Conservation (phyloP, 441 rosid species). For the Mallotus japonicus region DNA sequence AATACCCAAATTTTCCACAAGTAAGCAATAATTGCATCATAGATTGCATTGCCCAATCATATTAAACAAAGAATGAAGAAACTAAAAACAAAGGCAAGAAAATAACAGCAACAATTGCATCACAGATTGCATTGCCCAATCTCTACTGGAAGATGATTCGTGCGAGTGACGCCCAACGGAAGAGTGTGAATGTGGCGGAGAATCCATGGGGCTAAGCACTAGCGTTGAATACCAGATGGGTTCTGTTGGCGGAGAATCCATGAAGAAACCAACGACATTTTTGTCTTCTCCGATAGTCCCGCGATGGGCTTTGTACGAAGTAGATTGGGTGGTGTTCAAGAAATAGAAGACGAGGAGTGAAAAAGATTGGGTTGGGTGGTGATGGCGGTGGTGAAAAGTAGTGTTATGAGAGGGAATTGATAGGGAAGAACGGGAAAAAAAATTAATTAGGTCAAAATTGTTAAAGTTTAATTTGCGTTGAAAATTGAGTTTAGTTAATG, state of each 20-base stretch:
- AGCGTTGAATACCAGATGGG: too few species aligned
- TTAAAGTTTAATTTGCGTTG: too few species aligned
- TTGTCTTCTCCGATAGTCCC: conserved; percentile 94
- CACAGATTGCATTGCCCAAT: conserved; percentile 52
- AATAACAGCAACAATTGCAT: conserved; percentile 84
- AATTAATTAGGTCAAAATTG: too few species aligned
- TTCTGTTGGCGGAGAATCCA: conserved; percentile 88
- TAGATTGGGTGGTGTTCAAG: conserved; percentile 83
- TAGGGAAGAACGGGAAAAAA: too few species aligned
- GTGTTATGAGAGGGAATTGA: too few species aligned
- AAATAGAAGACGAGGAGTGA: too few species aligned
- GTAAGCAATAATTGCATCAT: too few species aligned
- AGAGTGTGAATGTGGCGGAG: conserved; percentile 92
- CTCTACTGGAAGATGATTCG: conserved; percentile 78
- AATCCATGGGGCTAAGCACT: conserved; percentile 78
- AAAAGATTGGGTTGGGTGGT: too few species aligned
- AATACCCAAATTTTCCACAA: too few species aligned
- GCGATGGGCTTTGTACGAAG: conserved; percentile 90
- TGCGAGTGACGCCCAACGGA: conserved; percentile 87
- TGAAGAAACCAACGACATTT: conserved; percentile 78
- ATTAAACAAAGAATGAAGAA: conserved; percentile 40
- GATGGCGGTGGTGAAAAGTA: too few species aligned
- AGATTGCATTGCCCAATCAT: too few species aligned
- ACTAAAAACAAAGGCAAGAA: conserved; percentile 68
- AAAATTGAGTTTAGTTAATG: too few species aligned